Percentiles rank a stretch among this genome's conserved stretches.
Evolutionary conservation across 176 grass and related monocot species (phyloP).

Genomic region (Ensete ventricosum): DNA sequence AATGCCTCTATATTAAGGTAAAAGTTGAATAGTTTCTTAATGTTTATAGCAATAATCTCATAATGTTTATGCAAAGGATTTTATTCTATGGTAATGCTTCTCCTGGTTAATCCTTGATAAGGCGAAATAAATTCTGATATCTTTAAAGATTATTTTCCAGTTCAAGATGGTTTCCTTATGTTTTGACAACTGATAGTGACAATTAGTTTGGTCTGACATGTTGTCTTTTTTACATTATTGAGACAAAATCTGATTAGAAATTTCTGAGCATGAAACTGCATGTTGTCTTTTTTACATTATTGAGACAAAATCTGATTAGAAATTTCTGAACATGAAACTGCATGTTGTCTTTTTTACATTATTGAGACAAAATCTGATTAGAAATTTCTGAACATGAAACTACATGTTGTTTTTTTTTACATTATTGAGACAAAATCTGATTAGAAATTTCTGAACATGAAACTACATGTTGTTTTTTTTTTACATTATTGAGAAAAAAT

Average conservation of each 20-base stretch:
- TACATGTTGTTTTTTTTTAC: too few species aligned
- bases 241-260: not conserved
- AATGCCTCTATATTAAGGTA: conserved; percentile 88
- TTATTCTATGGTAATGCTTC: not conserved
- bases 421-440: too few species aligned
- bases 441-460: too few species aligned
- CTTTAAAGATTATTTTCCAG: conserved; percentile 74
- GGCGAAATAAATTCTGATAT: conserved; percentile 93
- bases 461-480: too few species aligned
- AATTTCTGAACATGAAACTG: too few species aligned
- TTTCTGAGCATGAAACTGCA: not conserved
- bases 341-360: not conserved
- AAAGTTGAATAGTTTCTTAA: conserved; percentile 12
- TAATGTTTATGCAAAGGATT: not conserved
- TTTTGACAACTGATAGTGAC: not conserved
- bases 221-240: too few species aligned
- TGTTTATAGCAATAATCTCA: not conserved
- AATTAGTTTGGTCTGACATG: not conserved
- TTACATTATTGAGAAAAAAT: too few species aligned
- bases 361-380: not conserved
- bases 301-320: too few species aligned
- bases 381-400: too few species aligned
- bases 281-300: too few species aligned
- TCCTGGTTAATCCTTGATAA: conserved; percentile 8
- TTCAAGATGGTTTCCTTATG: conserved; percentile 19